These are phyloP conservation scores for Xylariales sp. DNA, from an alignment of 2,329 filamentous ascomycete genomes.

Conservation along the genomic window DNA sequence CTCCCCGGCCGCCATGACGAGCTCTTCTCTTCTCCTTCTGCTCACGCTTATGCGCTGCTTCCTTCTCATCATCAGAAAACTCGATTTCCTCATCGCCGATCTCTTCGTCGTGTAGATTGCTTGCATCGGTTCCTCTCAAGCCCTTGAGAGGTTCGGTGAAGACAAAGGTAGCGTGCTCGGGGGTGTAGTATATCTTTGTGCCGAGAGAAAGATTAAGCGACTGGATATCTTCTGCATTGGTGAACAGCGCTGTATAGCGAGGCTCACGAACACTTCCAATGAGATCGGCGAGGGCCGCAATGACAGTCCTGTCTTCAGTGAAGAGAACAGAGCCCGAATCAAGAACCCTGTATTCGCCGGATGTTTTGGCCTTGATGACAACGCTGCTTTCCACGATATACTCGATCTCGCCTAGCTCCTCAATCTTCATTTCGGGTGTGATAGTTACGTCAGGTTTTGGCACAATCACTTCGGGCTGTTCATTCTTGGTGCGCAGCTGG, in stretches of 20 bases:
- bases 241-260: slow-evolving; percentile 78
- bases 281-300: slow-evolving; percentile 81
- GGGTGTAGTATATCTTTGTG: slow-evolving; percentile 73
- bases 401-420: slow-evolving; percentile 70
- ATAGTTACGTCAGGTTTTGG: slow-evolving; percentile 77
- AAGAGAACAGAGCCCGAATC: slow-evolving; percentile 83
- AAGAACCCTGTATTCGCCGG: slow-evolving; percentile 80
- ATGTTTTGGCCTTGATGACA: slow-evolving; percentile 72
- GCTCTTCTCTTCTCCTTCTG: slow-evolving; percentile 61
- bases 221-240: slow-evolving; percentile 62
- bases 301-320: slow-evolving; percentile 66
- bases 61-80: slow-evolving; percentile 95
- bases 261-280: slow-evolving; percentile 83
- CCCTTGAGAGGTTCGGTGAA: slow-evolving; percentile 79
- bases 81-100: slow-evolving; percentile 81
- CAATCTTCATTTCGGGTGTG: slow-evolving; percentile 71
- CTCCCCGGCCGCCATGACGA: slow-evolving; percentile 30
- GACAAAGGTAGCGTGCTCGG: slow-evolving; percentile 73
- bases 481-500: slow-evolving; percentile 77
- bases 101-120: slow-evolving; percentile 93
- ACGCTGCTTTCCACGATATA: slow-evolving; percentile 74
- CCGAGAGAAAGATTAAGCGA: slow-evolving; percentile 65
- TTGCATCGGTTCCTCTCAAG: slow-evolving; percentile 87
- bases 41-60: slow-evolving; percentile 72
- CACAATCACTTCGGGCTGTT: slow-evolving; percentile 58